Conservation (phyloP, 164 flowering plant species). For the Piper longum region DNA sequence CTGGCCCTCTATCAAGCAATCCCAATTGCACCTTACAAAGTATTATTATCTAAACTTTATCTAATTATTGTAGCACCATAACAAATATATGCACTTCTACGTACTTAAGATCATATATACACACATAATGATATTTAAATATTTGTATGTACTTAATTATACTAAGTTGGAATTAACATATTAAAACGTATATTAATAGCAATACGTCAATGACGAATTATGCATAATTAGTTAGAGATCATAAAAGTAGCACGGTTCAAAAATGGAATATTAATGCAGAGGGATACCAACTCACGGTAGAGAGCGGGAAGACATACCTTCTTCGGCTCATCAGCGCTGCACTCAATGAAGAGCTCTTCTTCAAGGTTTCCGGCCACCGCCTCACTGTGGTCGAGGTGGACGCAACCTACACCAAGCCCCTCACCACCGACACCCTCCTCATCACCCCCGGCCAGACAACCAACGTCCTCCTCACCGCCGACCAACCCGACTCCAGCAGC, state of each 20-base stretch:
- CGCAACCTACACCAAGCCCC: constrained; percentile 59
- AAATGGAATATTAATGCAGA: constrained; percentile 5
- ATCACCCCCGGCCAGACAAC: constrained; percentile 84
- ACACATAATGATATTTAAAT: no score
- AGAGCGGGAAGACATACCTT: constrained; percentile 44
- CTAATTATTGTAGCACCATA: no score
- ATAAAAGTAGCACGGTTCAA: no score
- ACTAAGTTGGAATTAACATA: no score
- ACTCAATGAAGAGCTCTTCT: constrained; percentile 67
- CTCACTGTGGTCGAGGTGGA: constrained; percentile 68
- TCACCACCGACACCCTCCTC: constrained; percentile 42
- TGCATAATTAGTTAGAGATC: no score
- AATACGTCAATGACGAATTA: no score
- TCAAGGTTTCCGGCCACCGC: constrained; percentile 47
- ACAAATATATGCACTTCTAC: no score
- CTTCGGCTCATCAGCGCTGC: constrained; percentile 68
- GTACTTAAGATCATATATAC: no score
- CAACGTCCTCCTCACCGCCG: constrained; percentile 43
- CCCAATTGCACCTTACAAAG: constrained; percentile 21
- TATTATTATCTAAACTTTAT: neutral
- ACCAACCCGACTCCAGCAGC: constrained; percentile 27
- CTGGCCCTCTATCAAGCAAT: constrained; percentile 27
- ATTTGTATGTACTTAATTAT: no score
- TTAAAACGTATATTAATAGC: no score
- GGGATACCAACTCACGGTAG: constrained; percentile 28